phyloP scores from a whole-genome alignment of 75 land plant genomes.

The Ceratopteris richardii region DNA sequence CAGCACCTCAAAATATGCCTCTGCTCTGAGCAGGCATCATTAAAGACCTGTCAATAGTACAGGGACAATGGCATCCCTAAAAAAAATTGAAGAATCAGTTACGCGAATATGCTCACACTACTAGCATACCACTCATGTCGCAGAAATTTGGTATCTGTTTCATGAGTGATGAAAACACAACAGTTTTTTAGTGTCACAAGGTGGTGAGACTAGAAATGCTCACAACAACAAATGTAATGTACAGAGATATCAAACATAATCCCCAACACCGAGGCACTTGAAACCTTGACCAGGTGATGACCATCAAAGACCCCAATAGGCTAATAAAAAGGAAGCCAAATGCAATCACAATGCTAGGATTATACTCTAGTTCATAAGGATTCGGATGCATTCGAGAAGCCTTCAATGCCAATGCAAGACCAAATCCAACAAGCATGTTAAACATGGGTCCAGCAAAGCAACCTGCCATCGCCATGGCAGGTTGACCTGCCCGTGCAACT shows the following conservation, averaged over 20 bases:
- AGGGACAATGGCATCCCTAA: neutral
- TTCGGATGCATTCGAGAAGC: conserved; percentile 49
- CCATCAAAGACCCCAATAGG: conserved; percentile 74
- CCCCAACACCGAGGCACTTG: conserved; percentile 87
- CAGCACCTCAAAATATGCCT: too few species aligned
- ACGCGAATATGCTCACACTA: neutral
- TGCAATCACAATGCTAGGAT: conserved; percentile 71
- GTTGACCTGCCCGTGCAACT: conserved; percentile 82
- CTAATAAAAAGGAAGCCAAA: conserved; percentile 77
- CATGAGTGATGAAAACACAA: too few species aligned
- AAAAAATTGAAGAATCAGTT: neutral
- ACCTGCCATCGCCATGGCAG: conserved; percentile 92
- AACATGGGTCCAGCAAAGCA: conserved; percentile 99
- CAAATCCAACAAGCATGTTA: conserved; percentile 91
- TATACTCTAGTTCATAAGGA: conserved; percentile 62
- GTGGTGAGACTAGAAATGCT: conserved; percentile 20
- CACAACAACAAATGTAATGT: conserved; percentile 46
- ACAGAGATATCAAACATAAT: conserved; percentile 67
- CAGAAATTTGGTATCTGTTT: neutral
- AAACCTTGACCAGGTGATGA: conserved; percentile 62
- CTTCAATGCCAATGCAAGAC: conserved; percentile 64
- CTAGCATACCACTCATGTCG: neutral
- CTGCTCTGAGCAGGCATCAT: neutral
- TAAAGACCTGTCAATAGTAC: neutral
- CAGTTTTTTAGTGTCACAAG: too few species aligned